Evolutionary conservation across 768 basidiomycete species (phyloP), one percentile per base, ranked within the genome.

Genomic region (Fomitopsis pulvina): DNA sequence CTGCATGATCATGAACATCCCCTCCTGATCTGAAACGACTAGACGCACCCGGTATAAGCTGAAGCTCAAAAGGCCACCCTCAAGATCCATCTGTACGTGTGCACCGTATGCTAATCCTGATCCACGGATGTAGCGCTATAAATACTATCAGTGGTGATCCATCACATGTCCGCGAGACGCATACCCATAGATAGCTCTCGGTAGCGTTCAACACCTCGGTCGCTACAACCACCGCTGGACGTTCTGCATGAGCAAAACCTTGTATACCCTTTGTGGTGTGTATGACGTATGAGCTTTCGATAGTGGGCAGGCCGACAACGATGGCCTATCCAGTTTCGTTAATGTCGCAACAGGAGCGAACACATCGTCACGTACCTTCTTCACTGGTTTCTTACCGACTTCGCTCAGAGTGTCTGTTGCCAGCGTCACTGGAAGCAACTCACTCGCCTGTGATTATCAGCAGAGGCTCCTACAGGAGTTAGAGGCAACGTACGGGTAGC

Each of bases 91-190:
- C 0, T 75, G 74, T 27, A 86, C 73, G 58, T 81, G 81, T 24
- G 91, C 91, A n/a, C 92, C 91, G 56, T 96, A 98, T 4, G 96
- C 96, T 28, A 99, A 70, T 20, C 96, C 96, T 49, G 91, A 85
- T 6, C 96, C 96, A 37, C 96, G 85, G 52, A 99, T 92, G 53
- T 85, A 87, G 22, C 85, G 80, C 87, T 90, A 29, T 47, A 10
- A 34, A 32, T 18, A 32, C 12, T 18, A n/a, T 30, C 18, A 10
- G 24, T 12, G 22, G 27, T 41, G 16, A 22, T 4, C 12, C 24
- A 4, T 30, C 20, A 18, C 28, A 52, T n/a, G n/a, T n/a, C n/a
- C n/a, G n/a, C n/a, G n/a, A n/a, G n/a, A n/a, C n/a, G n/a, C 65
- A 30, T 66, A 91, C 89, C 95, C 95, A 98, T 50, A 97, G 79